Base-by-base conservation (phyloP, 257 asterid species). In the Marsdenia floribunda region DNA sequence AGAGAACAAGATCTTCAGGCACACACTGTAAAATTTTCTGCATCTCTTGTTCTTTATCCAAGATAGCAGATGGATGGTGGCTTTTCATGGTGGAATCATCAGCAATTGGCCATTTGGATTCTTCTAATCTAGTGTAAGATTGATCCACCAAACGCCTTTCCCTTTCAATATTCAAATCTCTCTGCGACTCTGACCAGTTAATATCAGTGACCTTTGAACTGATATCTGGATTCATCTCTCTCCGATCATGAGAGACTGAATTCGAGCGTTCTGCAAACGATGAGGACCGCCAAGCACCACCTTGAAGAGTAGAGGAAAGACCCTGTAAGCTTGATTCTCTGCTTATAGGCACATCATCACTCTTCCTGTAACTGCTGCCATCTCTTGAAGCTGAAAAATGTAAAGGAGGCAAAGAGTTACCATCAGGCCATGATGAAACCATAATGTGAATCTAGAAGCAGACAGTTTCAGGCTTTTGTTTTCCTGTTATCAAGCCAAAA, bases 1-100 rank as follows among this genome's bases (percentile, higher is more conserved):
- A 77, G 69, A 95, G 96, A 71, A 95, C 86, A 18, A 95, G 84
- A 73, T 92, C 92, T 80, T 93, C 99, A 26, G 99, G 99, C 46
- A 93, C 82, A 58, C 86, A 81, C 68, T 82, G 93, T 16, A 88
- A 75, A 70, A 80, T 61, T 76, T 86, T 89, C 55, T 79, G 85
- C 52, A 81, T 68, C 75, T 86, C 97, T 68, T 72, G 80, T 72
- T 88, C 92, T 77, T 85, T 86, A 67, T 89, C 95, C 71, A 85
- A 70, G 22, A 77, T 78, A 19, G 86, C 83, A 71, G 97, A 84
- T 50, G 88, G 80, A 75, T 89, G 93, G 81, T 90, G 93, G 81
- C 89, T 84, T 86, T 87, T 87, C 84, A 88, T 47, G 72, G 63
- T 49, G 50, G 89, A 82, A 74, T 87, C 85, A 77, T 87, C 93